Evolutionary conservation across 208 protist species (phyloP), one percentile per base, ranked within the genome.

Genomic region (Acanthamoeba triangularis): DNA sequence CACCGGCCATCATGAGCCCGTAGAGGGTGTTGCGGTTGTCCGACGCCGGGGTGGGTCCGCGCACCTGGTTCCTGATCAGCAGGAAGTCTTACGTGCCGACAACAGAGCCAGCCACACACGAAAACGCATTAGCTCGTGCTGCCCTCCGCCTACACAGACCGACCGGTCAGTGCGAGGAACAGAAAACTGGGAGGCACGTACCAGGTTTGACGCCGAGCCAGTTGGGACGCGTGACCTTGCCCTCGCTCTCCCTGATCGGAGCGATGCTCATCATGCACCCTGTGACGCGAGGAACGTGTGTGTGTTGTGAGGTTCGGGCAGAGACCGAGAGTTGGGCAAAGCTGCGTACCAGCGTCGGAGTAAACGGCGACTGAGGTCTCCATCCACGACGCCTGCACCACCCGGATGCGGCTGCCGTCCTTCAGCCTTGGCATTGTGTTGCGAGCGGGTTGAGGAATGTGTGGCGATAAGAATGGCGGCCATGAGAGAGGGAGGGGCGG

Each of bases 311-410:
- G n/a, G n/a, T n/a, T n/a, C n/a, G n/a, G n/a, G n/a, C n/a, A 7
- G 5, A n/a, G n/a, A n/a, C n/a, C n/a, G n/a, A n/a, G n/a, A n/a
- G n/a, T n/a, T n/a, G n/a, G n/a, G n/a, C n/a, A n/a, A n/a, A n/a
- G n/a, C n/a, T n/a, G n/a, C n/a, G 8, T 44, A 93, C 88, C 63
- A 23, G 37, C n/a, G 56, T 59, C 69, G 14, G 49, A n/a, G 37
- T 93, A 93, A 16, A 93, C 88, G 10, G 56, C 49, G 47, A 74
- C 63, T 3, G 63, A 56, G 25, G 49, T 59, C 49, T 93, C 61
- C 59, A 76, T 93, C 88, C 88, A 93, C 23, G 88, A 65, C 14
- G 88, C 88, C 49, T 93, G 88, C 41, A 93, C 61, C 2, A 93
- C n/a, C 7, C 88, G 88, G 8, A 93, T 35, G n/a, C 44, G 88